Evolutionary conservation across 306 rosid genomes (phyloP).

Genomic region (Neltuma alba): DNA sequence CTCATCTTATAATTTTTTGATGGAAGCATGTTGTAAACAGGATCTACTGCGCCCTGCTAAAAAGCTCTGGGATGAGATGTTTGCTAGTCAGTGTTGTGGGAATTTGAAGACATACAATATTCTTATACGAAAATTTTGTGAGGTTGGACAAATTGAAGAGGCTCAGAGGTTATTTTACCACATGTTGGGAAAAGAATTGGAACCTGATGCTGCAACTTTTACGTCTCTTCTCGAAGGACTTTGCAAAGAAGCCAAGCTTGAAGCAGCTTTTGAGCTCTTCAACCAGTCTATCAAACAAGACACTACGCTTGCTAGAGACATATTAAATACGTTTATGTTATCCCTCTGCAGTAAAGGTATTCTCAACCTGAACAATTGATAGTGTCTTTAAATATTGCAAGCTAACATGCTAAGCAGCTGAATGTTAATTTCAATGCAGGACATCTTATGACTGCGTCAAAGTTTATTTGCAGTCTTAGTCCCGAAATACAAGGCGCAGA

Average conservation of each 20-base stretch:
- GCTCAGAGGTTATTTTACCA: conserved; percentile 69
- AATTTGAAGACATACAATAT: conserved; percentile 80
- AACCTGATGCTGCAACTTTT: conserved; percentile 67
- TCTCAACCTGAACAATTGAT: conserved; percentile 22
- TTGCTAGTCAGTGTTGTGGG: conserved; percentile 70
- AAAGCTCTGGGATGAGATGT: conserved; percentile 98
- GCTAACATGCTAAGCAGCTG: background rate
- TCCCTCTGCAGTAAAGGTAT: conserved; percentile 73
- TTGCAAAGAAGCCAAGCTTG: conserved; percentile 60
- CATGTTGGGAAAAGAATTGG: conserved; percentile 68
- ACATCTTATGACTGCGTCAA: conserved; percentile 62
- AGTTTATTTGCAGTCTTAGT: conserved; percentile 59
- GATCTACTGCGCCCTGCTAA: conserved; percentile 82
- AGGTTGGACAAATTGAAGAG: conserved; percentile 74
- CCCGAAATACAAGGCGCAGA: conserved; percentile 44
- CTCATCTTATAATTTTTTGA: conserved; percentile 65
- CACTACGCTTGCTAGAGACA: conserved; percentile 52
- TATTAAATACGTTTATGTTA: conserved; percentile 53
- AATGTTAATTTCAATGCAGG: conserved; percentile 51
- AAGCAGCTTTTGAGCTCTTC: conserved; percentile 76
- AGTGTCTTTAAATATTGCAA: background rate
- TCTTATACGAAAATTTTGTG: conserved; percentile 66
- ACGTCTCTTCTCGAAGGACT: conserved; percentile 72
- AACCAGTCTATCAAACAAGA: conserved; percentile 60
- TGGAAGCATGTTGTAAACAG: conserved; percentile 89